Conservation (phyloP, 1,139 yeast species). For the Ogataea hybrid region DNA sequence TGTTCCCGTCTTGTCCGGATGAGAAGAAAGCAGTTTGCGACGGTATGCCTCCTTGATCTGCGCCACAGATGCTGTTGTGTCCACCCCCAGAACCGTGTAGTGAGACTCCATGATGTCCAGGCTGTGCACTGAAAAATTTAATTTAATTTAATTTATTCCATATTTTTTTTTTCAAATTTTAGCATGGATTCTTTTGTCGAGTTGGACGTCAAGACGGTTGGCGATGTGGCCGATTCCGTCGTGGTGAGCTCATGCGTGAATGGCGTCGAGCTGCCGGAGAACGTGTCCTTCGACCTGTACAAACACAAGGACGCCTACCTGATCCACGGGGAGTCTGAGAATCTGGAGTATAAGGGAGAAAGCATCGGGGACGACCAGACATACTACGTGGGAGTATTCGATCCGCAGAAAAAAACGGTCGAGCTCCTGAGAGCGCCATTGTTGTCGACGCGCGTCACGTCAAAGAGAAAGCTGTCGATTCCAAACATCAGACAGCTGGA, state of each 20-base stretch:
- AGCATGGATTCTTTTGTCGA: constrained; percentile 30
- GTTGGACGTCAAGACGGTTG: constrained; percentile 29
- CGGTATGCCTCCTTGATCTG: constrained; percentile 65
- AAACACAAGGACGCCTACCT: constrained; percentile 46
- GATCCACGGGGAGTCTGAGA: constrained; percentile 76
- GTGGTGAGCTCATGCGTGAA: constrained; percentile 66
- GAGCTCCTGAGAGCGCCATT: constrained; percentile 64
- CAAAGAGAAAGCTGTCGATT: constrained; percentile 53
- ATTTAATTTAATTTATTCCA: neutral
- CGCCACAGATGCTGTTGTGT: constrained; percentile 34
- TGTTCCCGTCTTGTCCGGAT: constrained; percentile 63
- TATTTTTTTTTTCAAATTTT: neutral
- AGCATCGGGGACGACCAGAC: constrained; percentile 37
- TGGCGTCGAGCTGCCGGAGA: constrained; percentile 62
- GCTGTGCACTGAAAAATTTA: constrained; percentile 20
- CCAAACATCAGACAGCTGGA: constrained; percentile 62
- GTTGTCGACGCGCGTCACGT: constrained; percentile 51
- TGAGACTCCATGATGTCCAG: constrained; percentile 16
- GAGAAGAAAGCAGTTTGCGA: constrained; percentile 53
- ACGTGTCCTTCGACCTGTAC: constrained; percentile 62
- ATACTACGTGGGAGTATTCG: constrained; percentile 60
- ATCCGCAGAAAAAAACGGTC: constrained; percentile 55
- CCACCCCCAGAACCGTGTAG: constrained; percentile 56
- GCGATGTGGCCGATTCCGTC: constrained; percentile 35
- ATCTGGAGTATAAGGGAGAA: constrained; percentile 70